A percentile compares a stretch with the other conserved stretches of the same genome.
phyloP scores from a whole-genome alignment of 2,329 filamentous ascomycete species.

The Alternaria triticimaculans region DNA sequence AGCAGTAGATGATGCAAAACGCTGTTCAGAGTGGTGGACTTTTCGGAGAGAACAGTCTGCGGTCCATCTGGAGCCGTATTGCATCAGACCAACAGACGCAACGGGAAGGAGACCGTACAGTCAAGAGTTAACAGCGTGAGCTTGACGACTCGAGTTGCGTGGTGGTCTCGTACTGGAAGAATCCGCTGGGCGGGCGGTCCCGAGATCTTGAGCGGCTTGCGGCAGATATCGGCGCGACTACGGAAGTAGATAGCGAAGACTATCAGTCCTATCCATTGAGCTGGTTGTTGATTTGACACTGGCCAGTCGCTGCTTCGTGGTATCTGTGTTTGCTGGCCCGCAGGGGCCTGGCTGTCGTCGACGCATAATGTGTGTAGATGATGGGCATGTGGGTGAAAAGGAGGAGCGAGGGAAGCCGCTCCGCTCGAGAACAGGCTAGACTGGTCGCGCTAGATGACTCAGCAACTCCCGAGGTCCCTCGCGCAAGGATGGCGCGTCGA shows the following conservation, averaged over 20 bases:
- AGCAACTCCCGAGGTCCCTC: not conserved
- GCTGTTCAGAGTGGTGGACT: not conserved
- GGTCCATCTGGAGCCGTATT: not conserved
- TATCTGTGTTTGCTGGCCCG: not conserved
- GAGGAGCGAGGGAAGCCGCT: not conserved
- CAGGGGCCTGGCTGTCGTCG: not conserved
- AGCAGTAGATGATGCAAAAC: not conserved
- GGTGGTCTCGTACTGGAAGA: not conserved
- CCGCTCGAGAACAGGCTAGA: not conserved
- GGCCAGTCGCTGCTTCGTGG: rapidly evolving
- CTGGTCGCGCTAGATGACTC: not conserved
- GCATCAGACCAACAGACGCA: not conserved
- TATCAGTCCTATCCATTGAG: not conserved
- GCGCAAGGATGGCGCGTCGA: not conserved
- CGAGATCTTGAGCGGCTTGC: not conserved
- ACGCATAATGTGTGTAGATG: not conserved
- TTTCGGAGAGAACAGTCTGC: not conserved
- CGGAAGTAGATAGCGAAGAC: not conserved
- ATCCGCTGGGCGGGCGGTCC: not conserved
- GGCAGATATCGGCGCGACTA: not conserved
- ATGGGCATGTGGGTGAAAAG: not conserved
- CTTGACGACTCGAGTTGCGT: not conserved
- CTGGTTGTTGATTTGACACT: not conserved
- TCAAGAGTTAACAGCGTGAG: no score
- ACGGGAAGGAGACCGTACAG: not conserved